These are phyloP conservation scores for Volvariella volvacea DNA, from an alignment of 1,284 basidiomycete species.

Conservation along the genomic window DNA sequence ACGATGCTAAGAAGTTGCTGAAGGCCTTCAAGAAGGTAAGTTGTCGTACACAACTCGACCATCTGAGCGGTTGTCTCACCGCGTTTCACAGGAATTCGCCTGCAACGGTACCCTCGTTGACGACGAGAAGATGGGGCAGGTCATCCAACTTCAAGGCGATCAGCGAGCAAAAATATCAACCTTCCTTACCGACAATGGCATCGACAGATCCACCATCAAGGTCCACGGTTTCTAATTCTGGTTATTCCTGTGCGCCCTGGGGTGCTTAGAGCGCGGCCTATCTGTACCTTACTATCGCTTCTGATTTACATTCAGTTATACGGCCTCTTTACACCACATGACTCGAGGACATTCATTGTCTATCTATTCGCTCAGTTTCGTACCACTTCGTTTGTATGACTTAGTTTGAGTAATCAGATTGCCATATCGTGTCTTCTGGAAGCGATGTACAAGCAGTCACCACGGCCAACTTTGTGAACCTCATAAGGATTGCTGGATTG, in stretches of 20 bases:
- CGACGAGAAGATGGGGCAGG: slow-evolving; percentile 94
- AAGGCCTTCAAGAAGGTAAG: slow-evolving; percentile 97
- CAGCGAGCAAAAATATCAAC: slow-evolving; percentile 88
- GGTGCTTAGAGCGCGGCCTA: slow-evolving; percentile 1
- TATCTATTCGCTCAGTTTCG: slow-evolving; percentile 4
- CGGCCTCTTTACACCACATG: slow-evolving; percentile 6
- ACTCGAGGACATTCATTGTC: slow-evolving; percentile 1
- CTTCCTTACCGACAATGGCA: slow-evolving; percentile 79
- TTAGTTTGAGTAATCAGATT: slow-evolving; percentile 7
- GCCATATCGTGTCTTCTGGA: too few species aligned
- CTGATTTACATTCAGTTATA: background rate
- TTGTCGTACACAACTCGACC: slow-evolving; percentile 4
- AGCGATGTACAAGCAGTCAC: too few species aligned
- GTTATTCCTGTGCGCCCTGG: slow-evolving; percentile 3
- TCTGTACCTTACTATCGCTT: slow-evolving; percentile 6
- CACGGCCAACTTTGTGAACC: too few species aligned
- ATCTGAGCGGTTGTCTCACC: background rate
- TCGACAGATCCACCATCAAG: slow-evolving; percentile 72
- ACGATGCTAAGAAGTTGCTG: slow-evolving; percentile 96
- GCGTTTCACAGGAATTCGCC: slow-evolving; percentile 78
- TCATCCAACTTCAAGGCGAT: slow-evolving; percentile 99
- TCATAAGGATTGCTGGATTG: too few species aligned
- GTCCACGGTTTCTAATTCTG: slow-evolving; percentile 74
- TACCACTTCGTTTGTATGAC: slow-evolving; percentile 6
- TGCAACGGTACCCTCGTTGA: slow-evolving; percentile 98